phyloP scores from a whole-genome alignment of 495 filamentous ascomycete species.

The Podospora comata region DNA sequence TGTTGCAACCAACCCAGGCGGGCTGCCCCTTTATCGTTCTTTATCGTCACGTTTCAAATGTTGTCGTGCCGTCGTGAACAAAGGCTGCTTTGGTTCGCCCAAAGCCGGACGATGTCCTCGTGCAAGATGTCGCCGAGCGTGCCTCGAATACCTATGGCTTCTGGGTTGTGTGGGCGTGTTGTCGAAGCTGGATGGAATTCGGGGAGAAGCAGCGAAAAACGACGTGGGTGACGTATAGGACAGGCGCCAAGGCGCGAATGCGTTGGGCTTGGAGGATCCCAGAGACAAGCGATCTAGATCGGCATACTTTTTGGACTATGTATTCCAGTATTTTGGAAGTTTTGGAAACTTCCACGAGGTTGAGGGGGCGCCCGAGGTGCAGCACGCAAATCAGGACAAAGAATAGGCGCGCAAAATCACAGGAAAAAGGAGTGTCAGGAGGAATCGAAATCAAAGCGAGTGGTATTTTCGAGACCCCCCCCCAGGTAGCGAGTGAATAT shows the following conservation, averaged over 20 bases:
- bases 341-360: not conserved
- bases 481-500: not conserved
- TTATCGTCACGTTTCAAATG: conserved; percentile 5
- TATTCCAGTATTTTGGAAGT: not conserved
- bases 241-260: not conserved
- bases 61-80: not conserved
- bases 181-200: not conserved
- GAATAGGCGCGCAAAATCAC: not conserved
- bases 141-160: no score
- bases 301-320: not conserved
- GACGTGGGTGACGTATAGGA: conserved; percentile 4
- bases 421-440: conserved; percentile 15
- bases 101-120: not conserved
- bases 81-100: not conserved
- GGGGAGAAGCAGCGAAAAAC: not conserved
- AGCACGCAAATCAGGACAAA: conserved; percentile 1
- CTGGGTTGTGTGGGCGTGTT: not conserved
- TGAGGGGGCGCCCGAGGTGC: not conserved
- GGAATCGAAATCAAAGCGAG: conserved; percentile 17
- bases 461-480: conserved; percentile 10
- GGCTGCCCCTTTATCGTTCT: conserved; percentile 5
- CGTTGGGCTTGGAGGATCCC: not conserved
- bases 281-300: conserved; percentile 2
- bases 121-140: not conserved
- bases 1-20: conserved; percentile 3